These are phyloP conservation scores for Diplodia corticola DNA, from an alignment of 2,329 filamentous ascomycete species.

Conservation along the genomic window DNA sequence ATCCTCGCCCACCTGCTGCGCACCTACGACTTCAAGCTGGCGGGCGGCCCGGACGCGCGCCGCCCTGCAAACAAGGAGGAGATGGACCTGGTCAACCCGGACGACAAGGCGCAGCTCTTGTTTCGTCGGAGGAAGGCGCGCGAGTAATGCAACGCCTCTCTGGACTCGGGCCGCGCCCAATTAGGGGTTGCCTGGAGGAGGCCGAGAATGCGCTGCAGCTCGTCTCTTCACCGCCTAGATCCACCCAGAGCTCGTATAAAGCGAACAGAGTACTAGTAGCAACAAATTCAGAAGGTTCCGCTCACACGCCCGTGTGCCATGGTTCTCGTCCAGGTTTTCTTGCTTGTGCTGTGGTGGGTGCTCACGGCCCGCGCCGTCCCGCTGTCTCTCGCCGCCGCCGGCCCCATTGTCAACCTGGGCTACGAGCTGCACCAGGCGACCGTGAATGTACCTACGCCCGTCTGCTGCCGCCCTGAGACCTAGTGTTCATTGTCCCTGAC, in stretches of 20 bases:
- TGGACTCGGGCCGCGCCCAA: no score
- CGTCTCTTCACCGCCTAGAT: no score
- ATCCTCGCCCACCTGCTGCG: conserved; percentile 32
- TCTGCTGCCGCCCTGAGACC: background rate
- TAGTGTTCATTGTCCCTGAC: background rate
- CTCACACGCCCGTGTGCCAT: background rate
- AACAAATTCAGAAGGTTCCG: background rate
- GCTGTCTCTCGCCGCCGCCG: background rate
- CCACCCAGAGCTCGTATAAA: background rate
- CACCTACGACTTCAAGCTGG: conserved; percentile 28
- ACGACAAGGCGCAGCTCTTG: background rate
- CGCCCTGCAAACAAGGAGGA: background rate
- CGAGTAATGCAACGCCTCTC: no score
- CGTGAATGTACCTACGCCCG: background rate
- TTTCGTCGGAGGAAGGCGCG: background rate
- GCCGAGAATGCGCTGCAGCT: no score
- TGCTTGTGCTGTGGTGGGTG: background rate
- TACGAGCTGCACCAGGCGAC: conserved; percentile 9
- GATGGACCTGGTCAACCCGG: background rate
- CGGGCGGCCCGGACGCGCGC: background rate
- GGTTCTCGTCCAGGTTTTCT: background rate
- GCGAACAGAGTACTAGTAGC: background rate
- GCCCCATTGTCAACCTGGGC: background rate
- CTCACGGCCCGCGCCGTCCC: background rate
- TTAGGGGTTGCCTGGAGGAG: no score